Evolutionary conservation across 2,329 filamentous ascomycete species (phyloP).

Genomic region (Tolypocladium pustulatum): DNA sequence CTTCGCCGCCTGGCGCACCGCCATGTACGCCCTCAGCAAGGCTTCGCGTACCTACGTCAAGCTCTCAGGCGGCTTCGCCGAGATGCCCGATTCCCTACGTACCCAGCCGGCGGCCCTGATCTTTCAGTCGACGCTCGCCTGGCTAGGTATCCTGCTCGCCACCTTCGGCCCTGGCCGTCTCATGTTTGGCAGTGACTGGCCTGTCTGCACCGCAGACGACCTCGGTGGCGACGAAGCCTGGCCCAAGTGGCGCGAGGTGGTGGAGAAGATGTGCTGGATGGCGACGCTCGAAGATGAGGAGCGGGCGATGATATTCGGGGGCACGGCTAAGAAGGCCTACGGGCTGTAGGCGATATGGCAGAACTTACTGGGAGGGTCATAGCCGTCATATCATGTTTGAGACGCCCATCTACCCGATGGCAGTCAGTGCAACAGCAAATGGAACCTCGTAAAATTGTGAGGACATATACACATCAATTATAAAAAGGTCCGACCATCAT

Average conservation of each 20-base stretch:
- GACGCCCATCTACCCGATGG: background rate
- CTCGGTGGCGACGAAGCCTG: conserved; percentile 49
- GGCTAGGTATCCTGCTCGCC: conserved; percentile 61
- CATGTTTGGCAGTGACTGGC: conserved; percentile 94
- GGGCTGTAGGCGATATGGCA: conserved; percentile 20
- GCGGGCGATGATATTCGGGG: conserved; percentile 58
- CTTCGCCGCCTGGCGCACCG: conserved; percentile 59
- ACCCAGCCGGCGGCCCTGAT: conserved; percentile 41
- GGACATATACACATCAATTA: background rate
- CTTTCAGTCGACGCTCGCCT: conserved; percentile 54
- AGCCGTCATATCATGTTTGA: background rate
- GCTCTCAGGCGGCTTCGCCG: conserved; percentile 76
- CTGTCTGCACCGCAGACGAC: conserved; percentile 60
- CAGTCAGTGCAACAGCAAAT: background rate
- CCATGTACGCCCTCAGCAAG: conserved; percentile 57
- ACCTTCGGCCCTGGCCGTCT: conserved; percentile 62
- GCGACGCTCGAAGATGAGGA: conserved; percentile 50
- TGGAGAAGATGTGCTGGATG: conserved; percentile 57
- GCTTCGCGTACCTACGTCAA: conserved; percentile 72
- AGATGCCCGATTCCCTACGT: conserved; percentile 53
- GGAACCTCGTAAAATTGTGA: background rate
- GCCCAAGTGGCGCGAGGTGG: conserved; percentile 63
- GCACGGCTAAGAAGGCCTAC: conserved; percentile 65
- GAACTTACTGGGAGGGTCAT: background rate
- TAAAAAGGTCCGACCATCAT: background rate